phyloP scores from a whole-genome alignment of 75 land plant genomes.

The Selaginella moellendorffii region DNA sequence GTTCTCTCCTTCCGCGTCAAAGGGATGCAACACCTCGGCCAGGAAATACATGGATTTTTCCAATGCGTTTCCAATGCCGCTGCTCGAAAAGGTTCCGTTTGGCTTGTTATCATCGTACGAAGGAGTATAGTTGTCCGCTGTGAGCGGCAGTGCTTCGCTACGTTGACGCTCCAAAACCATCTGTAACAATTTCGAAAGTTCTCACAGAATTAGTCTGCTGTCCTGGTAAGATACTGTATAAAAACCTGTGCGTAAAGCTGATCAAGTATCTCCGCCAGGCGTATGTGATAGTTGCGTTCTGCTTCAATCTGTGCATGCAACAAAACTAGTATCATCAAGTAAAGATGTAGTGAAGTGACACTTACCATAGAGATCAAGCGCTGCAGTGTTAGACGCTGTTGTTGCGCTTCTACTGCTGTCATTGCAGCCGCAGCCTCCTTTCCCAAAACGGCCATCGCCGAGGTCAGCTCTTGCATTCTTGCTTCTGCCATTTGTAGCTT shows the following conservation, averaged over 20 bases:
- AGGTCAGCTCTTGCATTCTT: conserved; percentile 54
- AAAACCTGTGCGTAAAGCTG: conserved; percentile 62
- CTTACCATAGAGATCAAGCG: conserved; percentile 60
- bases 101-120: conserved; percentile 60
- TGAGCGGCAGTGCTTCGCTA: conserved; percentile 38
- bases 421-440: conserved; percentile 89
- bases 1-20: conserved; percentile 61
- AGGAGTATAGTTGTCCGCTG: conserved; percentile 28
- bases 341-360: not conserved
- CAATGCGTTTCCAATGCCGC: conserved; percentile 17
- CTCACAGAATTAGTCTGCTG: too few species aligned
- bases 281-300: conserved; percentile 56
- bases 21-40: conserved; percentile 66
- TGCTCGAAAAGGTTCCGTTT: conserved; percentile 13
- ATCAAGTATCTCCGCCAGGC: conserved; percentile 52
- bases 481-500: conserved; percentile 70
- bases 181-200: conserved; percentile 23
- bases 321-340: too few species aligned
- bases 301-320: conserved; percentile 46
- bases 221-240: too few species aligned
- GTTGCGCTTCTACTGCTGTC: conserved; percentile 84
- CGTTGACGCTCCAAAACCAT: conserved; percentile 51
- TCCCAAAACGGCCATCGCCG: conserved; percentile 49
- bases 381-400: conserved; percentile 72
- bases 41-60: conserved; percentile 40